A percentile compares a stretch with the other conserved stretches of the same genome.
phyloP scores from a whole-genome alignment of 805 yeast genomes.

The Wickerhamomyces chambardii region DNA sequence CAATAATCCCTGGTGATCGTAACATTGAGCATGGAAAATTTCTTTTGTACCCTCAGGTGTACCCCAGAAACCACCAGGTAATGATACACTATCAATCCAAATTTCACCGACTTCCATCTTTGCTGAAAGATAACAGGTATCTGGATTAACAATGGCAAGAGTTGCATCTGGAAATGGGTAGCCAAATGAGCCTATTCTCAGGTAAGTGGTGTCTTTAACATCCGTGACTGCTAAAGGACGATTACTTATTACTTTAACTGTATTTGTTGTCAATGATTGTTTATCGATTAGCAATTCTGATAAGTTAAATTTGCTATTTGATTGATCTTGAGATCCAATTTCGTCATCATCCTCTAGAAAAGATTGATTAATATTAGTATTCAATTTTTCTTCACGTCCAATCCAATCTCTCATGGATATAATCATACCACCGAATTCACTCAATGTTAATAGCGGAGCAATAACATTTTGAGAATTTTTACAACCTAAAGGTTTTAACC shows the following conservation, averaged over 20 bases:
- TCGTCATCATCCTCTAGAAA: constrained; percentile 29
- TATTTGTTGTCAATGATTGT: constrained; percentile 62
- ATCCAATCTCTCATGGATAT: constrained; percentile 90
- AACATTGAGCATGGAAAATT: constrained; percentile 76
- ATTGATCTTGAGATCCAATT: constrained; percentile 25
- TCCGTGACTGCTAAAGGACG: constrained; percentile 42
- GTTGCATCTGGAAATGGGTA: constrained; percentile 93
- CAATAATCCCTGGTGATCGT: constrained; percentile 58
- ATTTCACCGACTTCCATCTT: constrained; percentile 87
- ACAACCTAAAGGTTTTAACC: constrained; percentile 88
- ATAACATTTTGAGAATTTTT: constrained; percentile 64
- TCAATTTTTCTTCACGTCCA: constrained; percentile 56
- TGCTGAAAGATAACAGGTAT: constrained; percentile 65
- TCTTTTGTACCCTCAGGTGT: constrained; percentile 55
- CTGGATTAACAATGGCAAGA: constrained; percentile 90
- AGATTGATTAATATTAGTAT: constrained; percentile 32
- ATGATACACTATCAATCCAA: constrained; percentile 92
- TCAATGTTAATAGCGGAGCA: constrained; percentile 80
- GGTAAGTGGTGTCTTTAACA: constrained; percentile 29
- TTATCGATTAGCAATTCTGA: constrained; percentile 68
- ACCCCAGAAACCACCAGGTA: constrained; percentile 88
- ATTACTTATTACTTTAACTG: constrained; percentile 56
- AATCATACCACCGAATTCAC: constrained; percentile 96
- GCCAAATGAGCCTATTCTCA: constrained; percentile 88
- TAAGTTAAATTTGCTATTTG: constrained; percentile 26